phyloP scores from a whole-genome alignment of 257 asterid species.

The Mitragyna speciosa region DNA sequence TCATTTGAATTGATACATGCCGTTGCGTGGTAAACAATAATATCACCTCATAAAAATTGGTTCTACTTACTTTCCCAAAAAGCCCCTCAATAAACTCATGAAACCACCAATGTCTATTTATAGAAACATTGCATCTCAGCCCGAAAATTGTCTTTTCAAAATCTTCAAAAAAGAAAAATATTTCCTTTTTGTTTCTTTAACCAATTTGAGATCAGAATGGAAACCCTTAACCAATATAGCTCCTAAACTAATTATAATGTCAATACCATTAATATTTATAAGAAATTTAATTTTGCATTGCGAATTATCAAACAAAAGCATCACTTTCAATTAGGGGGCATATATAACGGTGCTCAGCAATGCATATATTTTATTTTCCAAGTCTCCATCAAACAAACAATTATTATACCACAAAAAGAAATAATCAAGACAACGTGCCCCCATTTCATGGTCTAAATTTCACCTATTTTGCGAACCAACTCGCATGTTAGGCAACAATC shows the following conservation, averaged over 20 bases:
- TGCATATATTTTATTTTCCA: slow-evolving; percentile 24
- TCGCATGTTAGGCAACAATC: slow-evolving; percentile 33
- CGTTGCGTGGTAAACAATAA: background rate
- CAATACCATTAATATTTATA: background rate
- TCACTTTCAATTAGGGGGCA: slow-evolving; percentile 29
- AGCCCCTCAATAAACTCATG: background rate
- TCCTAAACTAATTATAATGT: background rate
- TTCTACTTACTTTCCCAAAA: background rate
- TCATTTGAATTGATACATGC: background rate
- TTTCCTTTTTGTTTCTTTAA: too few relatives aligned
- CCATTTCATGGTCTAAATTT: slow-evolving; percentile 21
- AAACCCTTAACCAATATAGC: too few relatives aligned
- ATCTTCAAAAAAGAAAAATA: background rate
- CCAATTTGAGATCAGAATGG: too few relatives aligned
- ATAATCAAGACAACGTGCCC: slow-evolving; percentile 1
- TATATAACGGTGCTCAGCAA: slow-evolving; percentile 23
- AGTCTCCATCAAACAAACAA: slow-evolving; percentile 19
- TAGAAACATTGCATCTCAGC: background rate
- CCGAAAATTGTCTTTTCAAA: slow-evolving; percentile 16
- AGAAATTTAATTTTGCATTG: background rate
- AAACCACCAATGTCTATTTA: background rate
- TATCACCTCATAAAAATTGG: background rate
- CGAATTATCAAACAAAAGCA: slow-evolving; percentile 29
- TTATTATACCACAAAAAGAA: background rate
- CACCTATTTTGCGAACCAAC: slow-evolving; percentile 20